Conservation (phyloP, 2,329 filamentous ascomycete genomes). For the Colletotrichum plurivorum region DNA sequence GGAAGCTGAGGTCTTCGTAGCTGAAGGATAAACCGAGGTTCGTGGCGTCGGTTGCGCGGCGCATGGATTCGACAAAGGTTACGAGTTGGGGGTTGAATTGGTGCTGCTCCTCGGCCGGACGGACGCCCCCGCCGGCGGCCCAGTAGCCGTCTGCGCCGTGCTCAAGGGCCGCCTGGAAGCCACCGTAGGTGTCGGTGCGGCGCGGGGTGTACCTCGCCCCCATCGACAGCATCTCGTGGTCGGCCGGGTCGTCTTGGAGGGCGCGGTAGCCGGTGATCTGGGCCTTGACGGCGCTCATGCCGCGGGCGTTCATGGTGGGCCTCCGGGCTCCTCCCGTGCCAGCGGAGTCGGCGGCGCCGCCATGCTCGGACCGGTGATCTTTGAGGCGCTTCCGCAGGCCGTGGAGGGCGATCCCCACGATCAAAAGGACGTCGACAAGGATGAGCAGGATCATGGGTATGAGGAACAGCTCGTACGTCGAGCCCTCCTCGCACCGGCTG, state of each 20-base stretch:
- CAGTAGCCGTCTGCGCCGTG: constrained; percentile 41
- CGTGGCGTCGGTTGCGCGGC: constrained; percentile 63
- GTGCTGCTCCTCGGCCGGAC: constrained; percentile 41
- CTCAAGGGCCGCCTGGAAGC: constrained; percentile 55
- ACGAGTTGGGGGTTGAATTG: constrained; percentile 57
- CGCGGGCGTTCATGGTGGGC: not conserved
- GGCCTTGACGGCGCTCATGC: constrained; percentile 48
- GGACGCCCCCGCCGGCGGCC: constrained; percentile 39
- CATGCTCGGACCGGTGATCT: not conserved
- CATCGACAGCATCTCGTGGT: constrained; percentile 55
- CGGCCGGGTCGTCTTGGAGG: constrained; percentile 46
- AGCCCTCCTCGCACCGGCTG: constrained; percentile 61
- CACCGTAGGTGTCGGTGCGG: constrained; percentile 38
- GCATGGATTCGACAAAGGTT: constrained; percentile 67
- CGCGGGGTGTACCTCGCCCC: constrained; percentile 49
- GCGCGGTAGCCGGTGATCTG: constrained; percentile 52
- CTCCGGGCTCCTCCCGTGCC: not conserved
- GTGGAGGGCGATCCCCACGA: constrained; percentile 53
- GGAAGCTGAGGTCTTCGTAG: constrained; percentile 64
- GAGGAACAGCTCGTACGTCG: constrained; percentile 57
- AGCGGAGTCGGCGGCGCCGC: too few relatives aligned
- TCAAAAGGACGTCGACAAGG: constrained; percentile 58
- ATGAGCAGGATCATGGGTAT: constrained; percentile 60
- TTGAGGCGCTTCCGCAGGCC: constrained; percentile 51
- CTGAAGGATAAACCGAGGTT: constrained; percentile 68